phyloP scores from a whole-genome alignment of 2,329 filamentous ascomycete species.

The Colletotrichum sp. region DNA sequence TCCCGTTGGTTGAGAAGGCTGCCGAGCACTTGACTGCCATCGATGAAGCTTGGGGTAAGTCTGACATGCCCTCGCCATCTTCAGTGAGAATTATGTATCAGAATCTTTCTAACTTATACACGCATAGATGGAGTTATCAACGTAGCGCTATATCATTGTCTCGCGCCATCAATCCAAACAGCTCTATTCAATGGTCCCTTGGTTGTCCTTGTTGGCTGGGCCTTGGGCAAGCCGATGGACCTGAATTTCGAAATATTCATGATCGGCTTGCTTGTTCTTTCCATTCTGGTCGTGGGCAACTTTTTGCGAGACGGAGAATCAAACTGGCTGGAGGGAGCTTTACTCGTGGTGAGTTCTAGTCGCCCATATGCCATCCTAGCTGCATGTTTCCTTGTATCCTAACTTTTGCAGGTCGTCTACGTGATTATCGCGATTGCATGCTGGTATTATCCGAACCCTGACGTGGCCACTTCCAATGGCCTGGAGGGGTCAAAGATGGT shows the following conservation, averaged over 20 bases:
- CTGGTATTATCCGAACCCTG: constrained; percentile 49
- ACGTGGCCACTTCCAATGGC: constrained; percentile 38
- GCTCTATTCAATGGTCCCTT: constrained; percentile 77
- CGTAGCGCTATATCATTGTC: constrained; percentile 73
- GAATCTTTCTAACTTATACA: rapidly evolving
- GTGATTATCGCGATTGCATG: constrained; percentile 49
- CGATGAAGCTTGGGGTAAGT: constrained; percentile 67
- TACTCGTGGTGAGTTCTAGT: constrained; percentile 62
- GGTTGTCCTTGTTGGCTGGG: constrained; percentile 75
- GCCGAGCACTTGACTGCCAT: constrained; percentile 74
- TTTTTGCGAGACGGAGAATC: constrained; percentile 77
- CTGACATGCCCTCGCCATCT: neutral
- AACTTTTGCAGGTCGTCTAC: constrained; percentile 37
- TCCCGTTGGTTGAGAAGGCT: constrained; percentile 73
- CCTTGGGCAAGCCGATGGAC: constrained; percentile 66
- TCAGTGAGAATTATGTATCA: neutral
- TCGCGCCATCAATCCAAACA: constrained; percentile 77
- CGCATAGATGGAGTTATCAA: constrained; percentile 65
- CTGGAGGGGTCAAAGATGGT: constrained; percentile 26
- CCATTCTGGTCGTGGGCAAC: constrained; percentile 76
- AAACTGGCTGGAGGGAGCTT: constrained; percentile 76
- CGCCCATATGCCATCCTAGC: neutral
- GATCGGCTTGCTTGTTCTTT: constrained; percentile 73
- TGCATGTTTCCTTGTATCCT: neutral
- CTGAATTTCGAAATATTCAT: constrained; percentile 80